Conservation (phyloP, 257 asterid genomes). For the Solanum corneliomulleri region DNA sequence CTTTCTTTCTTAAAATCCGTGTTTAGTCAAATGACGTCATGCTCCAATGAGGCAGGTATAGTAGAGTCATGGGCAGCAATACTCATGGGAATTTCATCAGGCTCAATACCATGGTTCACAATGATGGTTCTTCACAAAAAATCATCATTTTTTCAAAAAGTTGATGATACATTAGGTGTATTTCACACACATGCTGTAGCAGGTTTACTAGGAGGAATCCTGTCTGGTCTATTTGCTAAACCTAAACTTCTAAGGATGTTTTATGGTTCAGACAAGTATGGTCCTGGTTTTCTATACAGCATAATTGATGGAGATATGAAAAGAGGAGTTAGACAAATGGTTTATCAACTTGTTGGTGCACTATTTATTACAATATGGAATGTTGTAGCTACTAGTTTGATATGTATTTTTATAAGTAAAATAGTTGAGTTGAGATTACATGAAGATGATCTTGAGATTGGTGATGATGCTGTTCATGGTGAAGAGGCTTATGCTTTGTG, state of each 20-base stretch:
- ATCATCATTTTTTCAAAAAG: conserved; percentile 44
- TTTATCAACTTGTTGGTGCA: conserved; percentile 36
- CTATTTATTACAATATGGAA: conserved; percentile 40
- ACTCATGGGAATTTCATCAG: conserved; percentile 57
- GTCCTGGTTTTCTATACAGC: conserved; percentile 43
- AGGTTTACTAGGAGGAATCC: conserved; percentile 53
- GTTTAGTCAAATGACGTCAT: background rate
- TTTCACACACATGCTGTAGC: conserved; percentile 68
- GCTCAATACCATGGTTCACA: conserved; percentile 67
- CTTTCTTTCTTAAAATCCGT: too few species aligned
- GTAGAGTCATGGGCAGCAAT: conserved; percentile 71
- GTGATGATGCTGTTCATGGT: conserved; percentile 50
- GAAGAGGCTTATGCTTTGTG: conserved; percentile 51
- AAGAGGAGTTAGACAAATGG: conserved; percentile 32
- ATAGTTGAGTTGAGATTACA: conserved; percentile 31
- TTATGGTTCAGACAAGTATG: background rate
- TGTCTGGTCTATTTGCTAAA: conserved; percentile 53
- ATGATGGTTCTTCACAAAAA: conserved; percentile 79
- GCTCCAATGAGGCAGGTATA: conserved; percentile 25
- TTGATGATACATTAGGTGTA: conserved; percentile 63
- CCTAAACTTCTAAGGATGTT: conserved; percentile 28
- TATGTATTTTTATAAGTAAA: conserved; percentile 28
- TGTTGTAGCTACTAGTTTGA: conserved; percentile 31
- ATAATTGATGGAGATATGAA: conserved; percentile 6
- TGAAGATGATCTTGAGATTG: conserved; percentile 47